phyloP scores from a whole-genome alignment of 1,284 basidiomycete species.

The Flammula alnicola region DNA sequence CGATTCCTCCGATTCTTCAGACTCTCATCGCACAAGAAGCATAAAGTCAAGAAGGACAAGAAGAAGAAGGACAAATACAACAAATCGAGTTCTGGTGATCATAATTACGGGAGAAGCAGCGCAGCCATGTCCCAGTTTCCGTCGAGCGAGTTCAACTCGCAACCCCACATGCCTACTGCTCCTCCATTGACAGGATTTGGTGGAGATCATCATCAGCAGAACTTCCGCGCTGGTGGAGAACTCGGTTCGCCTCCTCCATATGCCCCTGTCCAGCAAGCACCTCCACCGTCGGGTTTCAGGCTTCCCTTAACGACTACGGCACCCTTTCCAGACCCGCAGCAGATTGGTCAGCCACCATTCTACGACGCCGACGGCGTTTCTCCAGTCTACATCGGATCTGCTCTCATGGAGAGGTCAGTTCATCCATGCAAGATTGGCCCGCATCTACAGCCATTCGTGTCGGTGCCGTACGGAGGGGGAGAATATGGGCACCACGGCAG shows the following conservation, averaged over 20 bases:
- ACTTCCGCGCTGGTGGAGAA: slow-evolving; percentile 1
- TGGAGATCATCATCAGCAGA: neutral
- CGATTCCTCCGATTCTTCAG: slow-evolving; percentile 29
- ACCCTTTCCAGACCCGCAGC: slow-evolving; percentile 48
- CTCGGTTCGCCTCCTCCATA: slow-evolving; percentile 17
- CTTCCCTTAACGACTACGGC: slow-evolving; percentile 52
- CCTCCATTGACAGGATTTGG: too few relatives aligned
- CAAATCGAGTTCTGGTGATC: slow-evolving; percentile 12
- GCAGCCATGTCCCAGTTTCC: neutral
- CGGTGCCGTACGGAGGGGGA: slow-evolving; percentile 65
- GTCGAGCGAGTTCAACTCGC: too few relatives aligned
- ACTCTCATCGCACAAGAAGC: slow-evolving; percentile 27
- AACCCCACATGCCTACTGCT: too few relatives aligned
- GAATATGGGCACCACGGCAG: slow-evolving; percentile 65
- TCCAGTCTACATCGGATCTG: slow-evolving; percentile 74
- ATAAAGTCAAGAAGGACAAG: slow-evolving; percentile 32
- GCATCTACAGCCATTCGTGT: slow-evolving; percentile 52
- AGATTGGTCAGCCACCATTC: slow-evolving; percentile 52
- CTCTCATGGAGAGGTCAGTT: slow-evolving; percentile 64
- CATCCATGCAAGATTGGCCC: slow-evolving; percentile 82
- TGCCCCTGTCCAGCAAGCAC: slow-evolving; percentile 12
- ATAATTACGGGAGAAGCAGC: slow-evolving; percentile 9
- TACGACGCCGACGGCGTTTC: slow-evolving; percentile 58
- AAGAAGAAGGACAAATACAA: slow-evolving; percentile 30
- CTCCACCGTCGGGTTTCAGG: slow-evolving; percentile 63